These are phyloP conservation scores for Nadsonia fulvescens DNA, from an alignment of 805 yeast genomes.

Conservation along the genomic window DNA sequence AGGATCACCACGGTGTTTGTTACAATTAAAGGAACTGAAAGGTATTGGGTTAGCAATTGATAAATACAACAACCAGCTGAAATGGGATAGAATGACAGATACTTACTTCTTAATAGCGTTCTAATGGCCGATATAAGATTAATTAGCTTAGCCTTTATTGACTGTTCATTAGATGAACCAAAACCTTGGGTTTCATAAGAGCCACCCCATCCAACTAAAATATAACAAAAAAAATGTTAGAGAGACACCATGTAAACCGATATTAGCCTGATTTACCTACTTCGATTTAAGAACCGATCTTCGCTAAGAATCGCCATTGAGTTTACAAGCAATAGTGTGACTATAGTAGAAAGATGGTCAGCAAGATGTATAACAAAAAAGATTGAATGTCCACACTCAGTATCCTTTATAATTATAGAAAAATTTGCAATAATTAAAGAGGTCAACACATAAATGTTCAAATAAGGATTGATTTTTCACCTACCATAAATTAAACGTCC, in stretches of 20 bases:
- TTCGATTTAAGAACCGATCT: slow-evolving; percentile 58
- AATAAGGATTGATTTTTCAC: slow-evolving; percentile 2
- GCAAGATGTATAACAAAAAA: background rate
- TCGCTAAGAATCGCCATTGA: slow-evolving; percentile 67
- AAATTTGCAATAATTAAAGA: background rate
- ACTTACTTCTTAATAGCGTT: slow-evolving; percentile 50
- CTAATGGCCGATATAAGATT: slow-evolving; percentile 57
- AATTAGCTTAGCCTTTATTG: slow-evolving; percentile 41
- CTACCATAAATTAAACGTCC: slow-evolving; percentile 20
- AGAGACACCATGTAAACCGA: background rate
- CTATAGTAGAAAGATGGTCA: slow-evolving; percentile 8
- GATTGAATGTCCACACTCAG: no score
- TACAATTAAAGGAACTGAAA: slow-evolving; percentile 45
- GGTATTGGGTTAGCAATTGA: slow-evolving; percentile 4
- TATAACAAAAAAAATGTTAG: background rate
- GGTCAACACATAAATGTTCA: background rate
- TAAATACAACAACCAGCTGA: background rate
- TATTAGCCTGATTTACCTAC: no score
- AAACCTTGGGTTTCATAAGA: slow-evolving; percentile 25
- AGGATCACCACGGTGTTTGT: slow-evolving; percentile 46
- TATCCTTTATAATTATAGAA: slow-evolving; percentile 1
- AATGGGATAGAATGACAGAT: background rate
- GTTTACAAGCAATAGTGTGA: slow-evolving; percentile 35
- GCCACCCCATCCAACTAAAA: slow-evolving; percentile 29
- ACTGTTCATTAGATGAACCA: slow-evolving; percentile 23